Conservation (phyloP, 441 rosid species). For the Geranium incanum region DNA sequence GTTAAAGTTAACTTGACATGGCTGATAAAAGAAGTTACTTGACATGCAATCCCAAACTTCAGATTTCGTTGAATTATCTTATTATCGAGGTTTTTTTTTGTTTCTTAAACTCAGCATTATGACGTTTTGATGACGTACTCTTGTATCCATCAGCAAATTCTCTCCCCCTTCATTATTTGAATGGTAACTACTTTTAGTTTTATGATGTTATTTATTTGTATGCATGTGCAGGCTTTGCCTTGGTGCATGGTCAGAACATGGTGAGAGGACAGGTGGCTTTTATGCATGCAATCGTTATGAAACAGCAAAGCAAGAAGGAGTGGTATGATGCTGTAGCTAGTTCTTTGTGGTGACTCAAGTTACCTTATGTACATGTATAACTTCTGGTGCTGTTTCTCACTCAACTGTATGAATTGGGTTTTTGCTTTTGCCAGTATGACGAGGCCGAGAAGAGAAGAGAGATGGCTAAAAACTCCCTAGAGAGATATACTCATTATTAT, state of each 20-base stretch:
- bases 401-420: not conserved
- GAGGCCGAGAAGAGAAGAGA: conserved; percentile 81
- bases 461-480: conserved; percentile 93
- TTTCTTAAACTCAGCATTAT: not conserved
- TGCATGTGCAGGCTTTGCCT: conserved; percentile 68
- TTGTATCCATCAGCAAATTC: not conserved
- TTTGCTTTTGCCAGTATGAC: conserved; percentile 47
- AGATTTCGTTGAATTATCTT: not conserved
- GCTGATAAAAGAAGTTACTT: not conserved
- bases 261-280: conserved; percentile 87
- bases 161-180: not conserved
- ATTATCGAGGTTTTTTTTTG: not conserved
- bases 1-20: not conserved
- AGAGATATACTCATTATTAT: conserved; percentile 94
- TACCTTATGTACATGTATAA: not conserved
- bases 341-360: conserved; percentile 2
- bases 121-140: not conserved
- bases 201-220: conserved; percentile 15
- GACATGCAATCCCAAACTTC: not conserved
- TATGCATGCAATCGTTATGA: conserved; percentile 38
- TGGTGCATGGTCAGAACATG: conserved; percentile 86
- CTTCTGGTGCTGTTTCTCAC: not conserved
- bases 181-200: not conserved
- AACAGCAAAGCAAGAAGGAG: conserved; percentile 84
- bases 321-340: conserved; percentile 36